Conservation (phyloP, 2,329 filamentous ascomycete genomes). For the Calonectria hongkongensis region DNA sequence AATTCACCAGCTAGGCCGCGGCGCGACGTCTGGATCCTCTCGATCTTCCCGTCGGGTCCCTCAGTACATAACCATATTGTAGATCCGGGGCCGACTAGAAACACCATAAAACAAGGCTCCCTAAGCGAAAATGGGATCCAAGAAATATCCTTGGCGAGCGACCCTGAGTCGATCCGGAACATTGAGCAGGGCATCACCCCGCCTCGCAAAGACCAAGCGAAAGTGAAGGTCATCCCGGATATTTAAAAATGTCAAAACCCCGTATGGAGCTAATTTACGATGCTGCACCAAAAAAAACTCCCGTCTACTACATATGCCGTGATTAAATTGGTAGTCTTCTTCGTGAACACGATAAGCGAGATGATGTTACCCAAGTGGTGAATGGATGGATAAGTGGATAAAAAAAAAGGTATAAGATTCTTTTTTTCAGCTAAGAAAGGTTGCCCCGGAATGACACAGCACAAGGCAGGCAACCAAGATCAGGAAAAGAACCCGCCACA, state of each 20-base stretch:
- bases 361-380: background rate
- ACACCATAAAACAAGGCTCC: conserved; percentile 2
- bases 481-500: background rate
- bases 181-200: conserved; percentile 10
- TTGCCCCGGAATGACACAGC: no score
- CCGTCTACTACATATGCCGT: background rate
- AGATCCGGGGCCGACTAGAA: conserved; percentile 10
- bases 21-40: conserved; percentile 15
- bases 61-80: conserved; percentile 13
- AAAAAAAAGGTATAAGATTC: background rate
- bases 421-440: background rate
- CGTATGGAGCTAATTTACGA: conserved; percentile 1
- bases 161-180: conserved; percentile 17
- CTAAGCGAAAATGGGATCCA: conserved; percentile 18
- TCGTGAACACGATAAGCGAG: conserved; percentile 14
- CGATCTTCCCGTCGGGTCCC: conserved; percentile 24
- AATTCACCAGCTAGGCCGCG: conserved; percentile 3
- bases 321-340: background rate
- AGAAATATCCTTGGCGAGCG: conserved; percentile 1
- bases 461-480: no score
- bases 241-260: background rate
- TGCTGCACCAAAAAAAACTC: background rate
- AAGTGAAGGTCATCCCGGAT: conserved; percentile 17
- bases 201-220: conserved; percentile 23
- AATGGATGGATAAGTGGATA: background rate